Evolutionary conservation across 768 basidiomycete genomes (phyloP), one percentile per base, ranked within the genome.

Genomic region (Neoboletus magnificus): DNA sequence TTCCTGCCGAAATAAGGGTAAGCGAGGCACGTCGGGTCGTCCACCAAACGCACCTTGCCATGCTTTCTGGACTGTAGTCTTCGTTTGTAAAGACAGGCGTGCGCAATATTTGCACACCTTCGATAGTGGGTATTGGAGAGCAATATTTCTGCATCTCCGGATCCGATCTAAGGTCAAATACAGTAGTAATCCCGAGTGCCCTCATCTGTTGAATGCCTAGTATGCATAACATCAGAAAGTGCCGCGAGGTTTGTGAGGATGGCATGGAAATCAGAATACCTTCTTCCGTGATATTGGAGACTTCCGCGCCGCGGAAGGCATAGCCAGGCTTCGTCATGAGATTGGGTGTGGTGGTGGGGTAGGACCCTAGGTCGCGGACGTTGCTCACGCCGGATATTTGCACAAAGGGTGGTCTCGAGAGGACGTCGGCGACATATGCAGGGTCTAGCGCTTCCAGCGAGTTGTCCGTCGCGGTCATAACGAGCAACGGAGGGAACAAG

Each of bases 21-120:
- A 27, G 39, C 35, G 30, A 49, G 11, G 35, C 39, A 37, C 22
- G 23, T 7, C 4, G 41, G 13, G 56, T 2, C n/a, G 10, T 15
- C 37, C 27, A 54, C 46, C 63, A 74, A 78, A 84, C 88, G 73
- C 74, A 91, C 89, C 82, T 87, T 63, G 90, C 86, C 82, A 92
- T 87, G 73, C 79, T 82, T 71, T 91, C 86, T 22, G 89, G 89
- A 66, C 88, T 90, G 69, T 91, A 91, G 66, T 92, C 90, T 66
- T 85, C 85, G 44, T 74, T 82, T 62, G 79, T 73, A 57, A 81
- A 82, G 50, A 91, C 86, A 1, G 90, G 89, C 15, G 75, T 73
- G 52, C 79, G 84, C 16, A 83, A 44, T 50, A 90, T 68, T 36
- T 82, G 76, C 23, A 91, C 77, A 7, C 83, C 86, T 27, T 83